Percentiles rank a stretch among this genome's conserved stretches.
phyloP scores from a whole-genome alignment of 2,329 filamentous ascomycete genomes.

The Ophiostoma populinum region DNA sequence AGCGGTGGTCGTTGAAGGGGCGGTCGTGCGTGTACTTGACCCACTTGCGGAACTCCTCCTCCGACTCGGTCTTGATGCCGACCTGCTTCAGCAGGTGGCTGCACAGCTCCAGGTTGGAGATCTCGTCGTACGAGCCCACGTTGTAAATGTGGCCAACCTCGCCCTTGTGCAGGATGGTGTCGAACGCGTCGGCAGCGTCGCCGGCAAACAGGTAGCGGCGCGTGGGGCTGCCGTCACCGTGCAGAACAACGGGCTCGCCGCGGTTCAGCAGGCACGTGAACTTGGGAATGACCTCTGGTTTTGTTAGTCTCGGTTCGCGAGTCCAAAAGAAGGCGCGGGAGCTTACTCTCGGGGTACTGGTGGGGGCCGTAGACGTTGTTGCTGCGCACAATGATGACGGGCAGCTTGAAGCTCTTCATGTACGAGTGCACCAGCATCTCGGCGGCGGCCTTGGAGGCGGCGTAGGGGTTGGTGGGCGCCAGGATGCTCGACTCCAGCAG shows the following conservation, averaged over 20 bases:
- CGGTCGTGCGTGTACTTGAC: conserved; percentile 62
- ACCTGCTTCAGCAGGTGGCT: conserved; percentile 45
- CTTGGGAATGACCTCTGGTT: conserved; percentile 63
- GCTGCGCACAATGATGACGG: conserved; percentile 61
- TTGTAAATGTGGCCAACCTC: conserved; percentile 64
- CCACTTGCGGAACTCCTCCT: conserved; percentile 41
- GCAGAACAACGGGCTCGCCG: conserved; percentile 49
- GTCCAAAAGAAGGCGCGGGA: not conserved
- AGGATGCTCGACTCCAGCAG: conserved; percentile 57
- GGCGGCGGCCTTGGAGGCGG: conserved; percentile 63
- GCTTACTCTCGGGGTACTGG: conserved; percentile 66
- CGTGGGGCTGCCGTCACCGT: conserved; percentile 59
- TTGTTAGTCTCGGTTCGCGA: not conserved
- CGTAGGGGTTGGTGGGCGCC: conserved; percentile 67
- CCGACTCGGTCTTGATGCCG: conserved; percentile 31
- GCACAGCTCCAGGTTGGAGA: conserved; percentile 58
- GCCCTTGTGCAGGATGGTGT: conserved; percentile 68
- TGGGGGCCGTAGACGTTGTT: conserved; percentile 80
- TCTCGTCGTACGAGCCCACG: conserved; percentile 60
- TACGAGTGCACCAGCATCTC: conserved; percentile 84
- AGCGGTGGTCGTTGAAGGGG: conserved; percentile 61
- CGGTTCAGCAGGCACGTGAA: conserved; percentile 58
- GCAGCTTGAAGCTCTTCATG: conserved; percentile 65
- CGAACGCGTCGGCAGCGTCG: conserved; percentile 66
- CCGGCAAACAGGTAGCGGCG: conserved; percentile 63